These are phyloP conservation scores for Aspergillus campestris DNA, from an alignment of 495 filamentous ascomycete genomes.

Conservation along the genomic window DNA sequence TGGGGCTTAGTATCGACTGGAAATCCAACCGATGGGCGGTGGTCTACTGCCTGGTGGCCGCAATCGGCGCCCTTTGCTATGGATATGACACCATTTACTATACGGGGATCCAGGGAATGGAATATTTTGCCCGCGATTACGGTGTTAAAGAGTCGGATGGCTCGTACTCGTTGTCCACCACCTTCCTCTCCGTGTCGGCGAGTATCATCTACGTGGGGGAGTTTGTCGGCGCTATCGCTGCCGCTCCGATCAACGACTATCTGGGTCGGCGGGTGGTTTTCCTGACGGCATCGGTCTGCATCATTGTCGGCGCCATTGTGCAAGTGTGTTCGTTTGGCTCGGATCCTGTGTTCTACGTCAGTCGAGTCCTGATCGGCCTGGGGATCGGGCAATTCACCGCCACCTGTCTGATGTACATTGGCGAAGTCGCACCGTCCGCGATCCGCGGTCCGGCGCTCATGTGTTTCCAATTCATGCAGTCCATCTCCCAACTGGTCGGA, in stretches of 20 bases:
- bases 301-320: conserved; percentile 14
- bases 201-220: conserved; percentile 23
- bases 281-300: conserved; percentile 11
- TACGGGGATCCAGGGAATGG: conserved; percentile 21
- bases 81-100: conserved; percentile 25
- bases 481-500: conserved; percentile 25
- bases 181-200: conserved; percentile 15
- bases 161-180: conserved; percentile 8
- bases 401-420: conserved; percentile 22
- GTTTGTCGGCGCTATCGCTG: conserved; percentile 12
- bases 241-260: conserved; percentile 16
- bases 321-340: conserved; percentile 17
- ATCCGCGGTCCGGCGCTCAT: conserved; percentile 30
- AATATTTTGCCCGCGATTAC: conserved; percentile 15
- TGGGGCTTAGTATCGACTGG: conserved; percentile 14
- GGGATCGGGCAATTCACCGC: conserved; percentile 20
- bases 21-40: conserved; percentile 17
- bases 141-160: conserved; percentile 9
- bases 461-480: conserved; percentile 32
- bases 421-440: conserved; percentile 24
- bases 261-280: conserved; percentile 16
- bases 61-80: conserved; percentile 20
- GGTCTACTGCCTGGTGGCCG: conserved; percentile 15
- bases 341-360: conserved; percentile 10
- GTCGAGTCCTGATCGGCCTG: conserved; percentile 17